phyloP scores from a whole-genome alignment of 345 rosid species.

The Linum tenue region DNA sequence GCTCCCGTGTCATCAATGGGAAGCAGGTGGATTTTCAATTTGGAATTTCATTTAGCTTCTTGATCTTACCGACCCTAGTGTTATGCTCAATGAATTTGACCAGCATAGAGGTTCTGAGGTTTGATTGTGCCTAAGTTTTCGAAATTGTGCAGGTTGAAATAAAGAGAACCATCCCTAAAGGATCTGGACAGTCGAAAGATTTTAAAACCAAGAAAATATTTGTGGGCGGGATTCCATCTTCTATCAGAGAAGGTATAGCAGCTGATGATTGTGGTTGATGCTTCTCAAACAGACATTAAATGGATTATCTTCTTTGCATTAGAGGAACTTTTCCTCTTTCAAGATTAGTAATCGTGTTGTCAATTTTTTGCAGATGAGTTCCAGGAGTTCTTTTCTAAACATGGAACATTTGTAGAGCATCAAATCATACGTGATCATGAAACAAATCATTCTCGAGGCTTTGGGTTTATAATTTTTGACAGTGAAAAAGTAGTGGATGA shows the following conservation, averaged over 20 bases:
- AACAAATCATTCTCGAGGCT: conserved; percentile 84
- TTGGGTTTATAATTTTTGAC: conserved; percentile 89
- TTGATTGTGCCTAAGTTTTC: background rate
- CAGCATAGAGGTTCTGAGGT: background rate
- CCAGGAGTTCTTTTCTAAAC: conserved; percentile 64
- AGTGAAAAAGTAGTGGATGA: conserved; percentile 77
- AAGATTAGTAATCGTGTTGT: background rate
- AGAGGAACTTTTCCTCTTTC: background rate
- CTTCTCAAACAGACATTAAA: background rate
- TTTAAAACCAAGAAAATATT: conserved; percentile 84
- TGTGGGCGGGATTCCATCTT: conserved; percentile 82
- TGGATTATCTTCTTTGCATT: background rate
- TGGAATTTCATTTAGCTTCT: background rate
- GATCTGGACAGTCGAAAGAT: conserved; percentile 57
- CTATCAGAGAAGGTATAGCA: conserved; percentile 55
- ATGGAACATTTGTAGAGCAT: conserved; percentile 67
- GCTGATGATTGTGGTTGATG: background rate
- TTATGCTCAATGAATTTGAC: too few relatives aligned
- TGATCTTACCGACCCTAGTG: background rate
- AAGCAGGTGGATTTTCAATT: conserved; percentile 49
- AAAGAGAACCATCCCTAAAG: conserved; percentile 89
- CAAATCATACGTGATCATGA: conserved; percentile 90
- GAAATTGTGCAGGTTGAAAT: conserved; percentile 60
- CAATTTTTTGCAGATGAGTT: conserved; percentile 52
- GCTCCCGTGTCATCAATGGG: conserved; percentile 58